Percentiles rank a stretch among this genome's conserved stretches.
Conservation (phyloP, 345 rosid species). For the Noccaea bulbosa region DNA sequence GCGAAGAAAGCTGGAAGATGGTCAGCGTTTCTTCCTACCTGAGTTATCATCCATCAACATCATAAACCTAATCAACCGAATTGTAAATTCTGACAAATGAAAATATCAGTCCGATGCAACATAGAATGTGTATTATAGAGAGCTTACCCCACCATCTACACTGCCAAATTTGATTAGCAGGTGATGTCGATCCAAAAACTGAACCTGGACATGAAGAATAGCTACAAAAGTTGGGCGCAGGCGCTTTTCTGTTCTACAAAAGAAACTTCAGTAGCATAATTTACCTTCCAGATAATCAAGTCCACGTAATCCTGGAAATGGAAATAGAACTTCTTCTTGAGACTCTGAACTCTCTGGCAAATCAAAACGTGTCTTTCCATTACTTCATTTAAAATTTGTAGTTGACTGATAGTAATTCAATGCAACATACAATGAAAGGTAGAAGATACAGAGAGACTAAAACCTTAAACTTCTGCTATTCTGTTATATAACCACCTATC, state of each 20-base stretch:
- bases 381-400: conserved; percentile 32
- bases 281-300: conserved; percentile 94
- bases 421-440: neutral
- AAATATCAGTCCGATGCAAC: conserved; percentile 1
- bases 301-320: conserved; percentile 94
- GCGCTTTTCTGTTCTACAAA: no score
- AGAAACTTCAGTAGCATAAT: conserved; percentile 19
- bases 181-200: conserved; percentile 95
- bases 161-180: conserved; percentile 91
- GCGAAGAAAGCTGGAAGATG: conserved; percentile 84
- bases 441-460: neutral
- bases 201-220: conserved; percentile 60
- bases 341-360: conserved; percentile 72
- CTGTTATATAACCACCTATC: neutral
- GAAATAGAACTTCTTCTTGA: conserved; percentile 94
- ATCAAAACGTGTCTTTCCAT: conserved; percentile 32
- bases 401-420: neutral
- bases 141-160: conserved; percentile 90
- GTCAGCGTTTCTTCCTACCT: conserved; percentile 75
- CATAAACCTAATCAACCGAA: neutral
- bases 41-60: conserved; percentile 44
- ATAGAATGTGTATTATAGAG: conserved; percentile 2
- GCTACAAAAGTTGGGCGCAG: conserved; percentile 4
- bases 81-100: neutral
- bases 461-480: conserved; percentile 2